Evolutionary conservation across 441 rosid species (phyloP).

Genomic region (Pelargonium cotyledonis): DNA sequence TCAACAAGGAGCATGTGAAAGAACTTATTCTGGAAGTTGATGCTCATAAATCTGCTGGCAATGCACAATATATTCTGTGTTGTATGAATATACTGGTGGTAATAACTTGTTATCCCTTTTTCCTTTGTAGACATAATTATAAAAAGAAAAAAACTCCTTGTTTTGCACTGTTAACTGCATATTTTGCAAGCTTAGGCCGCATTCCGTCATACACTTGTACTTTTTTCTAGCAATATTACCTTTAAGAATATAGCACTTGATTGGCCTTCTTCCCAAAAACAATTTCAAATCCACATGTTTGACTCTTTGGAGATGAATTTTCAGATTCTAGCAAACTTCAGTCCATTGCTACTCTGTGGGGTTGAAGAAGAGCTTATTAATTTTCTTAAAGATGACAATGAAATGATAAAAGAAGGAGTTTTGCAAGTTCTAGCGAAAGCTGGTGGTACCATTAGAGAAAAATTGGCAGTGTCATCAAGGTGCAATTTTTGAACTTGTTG

Average conservation of each 20-base stretch:
- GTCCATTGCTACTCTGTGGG: constrained; percentile 79
- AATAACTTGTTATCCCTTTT: constrained; percentile 26
- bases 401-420: constrained; percentile 78
- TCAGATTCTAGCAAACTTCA: constrained; percentile 83
- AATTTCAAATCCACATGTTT: constrained; percentile 17
- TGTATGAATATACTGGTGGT: constrained; percentile 97
- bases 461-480: constrained; percentile 81
- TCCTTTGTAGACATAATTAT: not conserved
- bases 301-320: constrained; percentile 20
- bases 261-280: constrained; percentile 1
- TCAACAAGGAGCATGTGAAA: constrained; percentile 88
- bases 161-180: not conserved
- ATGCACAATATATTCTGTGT: constrained; percentile 39
- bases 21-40: constrained; percentile 67
- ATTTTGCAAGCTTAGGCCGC: not conserved
- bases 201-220: not conserved
- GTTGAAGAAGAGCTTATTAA: constrained; percentile 70
- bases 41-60: constrained; percentile 56
- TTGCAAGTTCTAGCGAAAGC: constrained; percentile 92
- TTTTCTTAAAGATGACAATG: constrained; percentile 83
- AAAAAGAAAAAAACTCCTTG: not conserved
- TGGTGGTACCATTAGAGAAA: constrained; percentile 92
- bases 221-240: not conserved
- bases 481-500: constrained; percentile 24
- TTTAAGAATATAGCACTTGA: not conserved